Base-by-base conservation (phyloP, 1,139 yeast genomes). In the Pichia kudriavzevii region DNA sequence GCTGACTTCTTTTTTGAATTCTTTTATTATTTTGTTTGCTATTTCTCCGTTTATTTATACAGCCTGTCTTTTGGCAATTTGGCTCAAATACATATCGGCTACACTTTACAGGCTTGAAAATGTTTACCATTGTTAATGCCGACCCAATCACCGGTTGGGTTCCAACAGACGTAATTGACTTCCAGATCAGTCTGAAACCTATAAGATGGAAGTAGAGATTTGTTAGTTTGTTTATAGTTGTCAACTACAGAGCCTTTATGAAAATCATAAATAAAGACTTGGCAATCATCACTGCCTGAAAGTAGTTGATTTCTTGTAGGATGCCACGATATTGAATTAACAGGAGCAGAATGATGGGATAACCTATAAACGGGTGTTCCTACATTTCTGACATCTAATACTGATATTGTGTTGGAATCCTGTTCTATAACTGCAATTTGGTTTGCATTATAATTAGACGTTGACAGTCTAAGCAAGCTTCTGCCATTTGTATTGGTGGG, bases 271-370 rank as follows among this genome's bases (percentile, higher is more conserved):
- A 83, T 64, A 25, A 88, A 61, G 1, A 84, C 83, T 57, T 87
- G 95, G 56, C 95, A 83, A 58, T 88, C 97, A 55, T 91, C 97
- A 17, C 83, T 79, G 14, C 93, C 94, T 1, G 88, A 72, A 13
- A 85, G 66, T 22, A 91, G 59, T 30, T 69, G 60, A 44, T 81
- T 76, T 22, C 76, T 68, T 2, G 72, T 61, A 0, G 97, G 96
- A 47, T 88, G 91, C 96, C 96, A 91, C 37, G 67, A 11, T 14
- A 88, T 71, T 44, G 77, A 69, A 55, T 88, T 88, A 22, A 91
- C 72, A 0, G 82, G 64, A 3, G 69, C 68, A 27, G 65, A 61
- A 49, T 88, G 95, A 12, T 80, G 88, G 30, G 75, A 76, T 31
- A 91, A 63, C 1, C 72, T 69, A 8, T 74, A 64, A 2, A 82